Evolutionary conservation across 2,329 filamentous ascomycete genomes (phyloP).

Genomic region (Eutypella sp.): DNA sequence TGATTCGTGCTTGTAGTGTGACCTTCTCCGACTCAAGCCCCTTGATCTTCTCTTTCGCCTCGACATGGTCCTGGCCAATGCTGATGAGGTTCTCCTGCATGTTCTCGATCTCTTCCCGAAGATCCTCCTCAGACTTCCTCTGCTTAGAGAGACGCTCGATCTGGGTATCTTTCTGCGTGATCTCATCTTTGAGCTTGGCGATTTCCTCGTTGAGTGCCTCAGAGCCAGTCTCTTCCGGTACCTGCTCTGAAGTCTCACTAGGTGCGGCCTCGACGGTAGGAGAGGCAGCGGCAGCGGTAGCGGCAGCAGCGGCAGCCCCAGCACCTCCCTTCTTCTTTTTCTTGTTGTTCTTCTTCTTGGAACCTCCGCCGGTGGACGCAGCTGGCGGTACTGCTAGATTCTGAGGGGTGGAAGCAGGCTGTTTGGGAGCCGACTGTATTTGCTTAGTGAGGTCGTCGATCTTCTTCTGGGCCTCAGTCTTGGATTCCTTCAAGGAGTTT

Average conservation of each 20-base stretch:
- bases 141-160: slow-evolving; percentile 68
- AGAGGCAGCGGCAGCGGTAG: slow-evolving; percentile 37
- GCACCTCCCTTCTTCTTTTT: slow-evolving; percentile 82
- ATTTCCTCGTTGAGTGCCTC: slow-evolving; percentile 45
- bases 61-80: slow-evolving; percentile 78
- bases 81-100: slow-evolving; percentile 74
- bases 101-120: slow-evolving; percentile 81
- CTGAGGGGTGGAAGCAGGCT: slow-evolving; percentile 13
- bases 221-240: slow-evolving; percentile 22
- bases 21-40: slow-evolving; percentile 64
- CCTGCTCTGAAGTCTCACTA: slow-evolving; percentile 32
- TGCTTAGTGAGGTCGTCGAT: slow-evolving; percentile 37
- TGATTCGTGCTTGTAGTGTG: slow-evolving; percentile 58
- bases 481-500: slow-evolving; percentile 32
- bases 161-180: slow-evolving; percentile 62
- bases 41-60: slow-evolving; percentile 73
- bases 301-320: slow-evolving; percentile 31
- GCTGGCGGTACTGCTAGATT: slow-evolving; percentile 23
- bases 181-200: slow-evolving; percentile 44
- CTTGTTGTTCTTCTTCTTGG: slow-evolving; percentile 77
- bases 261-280: slow-evolving; percentile 30
- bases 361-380: slow-evolving; percentile 21
- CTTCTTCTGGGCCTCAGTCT: slow-evolving; percentile 35
- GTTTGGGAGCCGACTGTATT: slow-evolving; percentile 18
- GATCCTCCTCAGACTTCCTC: slow-evolving; percentile 69